Conservation (phyloP, 1,139 yeast species). For the Meyerozyma carpophila region DNA sequence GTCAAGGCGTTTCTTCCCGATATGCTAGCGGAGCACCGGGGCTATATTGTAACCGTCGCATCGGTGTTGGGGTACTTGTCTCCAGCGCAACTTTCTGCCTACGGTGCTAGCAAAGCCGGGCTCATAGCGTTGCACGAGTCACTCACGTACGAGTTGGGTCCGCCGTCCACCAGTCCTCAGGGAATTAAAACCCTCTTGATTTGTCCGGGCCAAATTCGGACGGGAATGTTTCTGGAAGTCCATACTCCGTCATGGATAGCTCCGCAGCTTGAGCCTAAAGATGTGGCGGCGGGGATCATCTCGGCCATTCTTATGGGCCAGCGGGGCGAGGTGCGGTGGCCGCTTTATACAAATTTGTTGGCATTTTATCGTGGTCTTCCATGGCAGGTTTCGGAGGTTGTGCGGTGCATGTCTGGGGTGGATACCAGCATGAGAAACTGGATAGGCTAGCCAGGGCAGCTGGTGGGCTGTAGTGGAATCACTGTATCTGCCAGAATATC, state of each 20-base stretch:
- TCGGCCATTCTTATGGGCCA: conserved; percentile 54
- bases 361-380: conserved; percentile 72
- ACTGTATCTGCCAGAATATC: too few species aligned
- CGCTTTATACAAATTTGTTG: conserved; percentile 67
- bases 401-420: conserved; percentile 55
- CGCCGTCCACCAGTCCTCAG: conserved; percentile 38
- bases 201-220: conserved; percentile 82
- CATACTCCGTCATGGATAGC: conserved; percentile 75
- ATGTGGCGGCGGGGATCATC: conserved; percentile 58
- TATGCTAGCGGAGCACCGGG: conserved; percentile 59
- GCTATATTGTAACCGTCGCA: conserved; percentile 75
- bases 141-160: conserved; percentile 63
- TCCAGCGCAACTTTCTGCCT: conserved; percentile 76
- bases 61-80: conserved; percentile 81
- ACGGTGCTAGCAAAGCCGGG: conserved; percentile 90
- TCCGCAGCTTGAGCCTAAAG: conserved; percentile 67
- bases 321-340: conserved; percentile 65
- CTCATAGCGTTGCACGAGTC: conserved; percentile 80
- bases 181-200: conserved; percentile 71
- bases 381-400: conserved; percentile 58
- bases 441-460: too few species aligned
- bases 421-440: conserved; percentile 46
- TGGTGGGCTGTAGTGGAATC: too few species aligned
- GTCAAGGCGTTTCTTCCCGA: conserved; percentile 66
- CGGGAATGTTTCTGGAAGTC: conserved; percentile 67